Evolutionary conservation across 2,329 filamentous ascomycete genomes (phyloP).

Genomic region (Diplocarpon mali): DNA sequence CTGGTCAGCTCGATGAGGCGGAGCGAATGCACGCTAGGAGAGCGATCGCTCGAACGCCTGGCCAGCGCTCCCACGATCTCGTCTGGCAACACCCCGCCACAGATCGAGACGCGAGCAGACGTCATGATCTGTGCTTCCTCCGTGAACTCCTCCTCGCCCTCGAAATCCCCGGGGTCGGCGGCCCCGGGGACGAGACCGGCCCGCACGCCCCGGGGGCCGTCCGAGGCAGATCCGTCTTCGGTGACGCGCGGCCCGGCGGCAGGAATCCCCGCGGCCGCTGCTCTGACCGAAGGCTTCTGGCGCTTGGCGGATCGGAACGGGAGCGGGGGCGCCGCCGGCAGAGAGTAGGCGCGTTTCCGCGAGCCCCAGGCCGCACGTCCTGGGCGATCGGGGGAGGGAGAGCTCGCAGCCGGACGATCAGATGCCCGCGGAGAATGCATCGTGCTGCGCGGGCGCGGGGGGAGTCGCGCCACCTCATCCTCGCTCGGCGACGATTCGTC

Average conservation of each 20-base stretch:
- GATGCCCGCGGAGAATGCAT: constrained; percentile 20
- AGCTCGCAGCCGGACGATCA: constrained; percentile 20
- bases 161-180: constrained; percentile 13
- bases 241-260: neutral
- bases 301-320: constrained; percentile 16
- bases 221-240: constrained; percentile 1
- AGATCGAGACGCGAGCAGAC: constrained; percentile 26
- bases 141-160: constrained; percentile 20
- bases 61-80: constrained; percentile 16
- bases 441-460: constrained; percentile 32
- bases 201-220: constrained; percentile 5
- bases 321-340: constrained; percentile 18
- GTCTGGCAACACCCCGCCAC: constrained; percentile 20
- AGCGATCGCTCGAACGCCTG: constrained; percentile 19
- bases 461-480: constrained; percentile 27
- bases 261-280: constrained; percentile 2
- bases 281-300: constrained; percentile 6
- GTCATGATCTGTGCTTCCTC: constrained; percentile 29
- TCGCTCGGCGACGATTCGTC: constrained; percentile 34
- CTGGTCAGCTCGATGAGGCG: constrained; percentile 22
- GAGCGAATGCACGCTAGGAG: constrained; percentile 25
- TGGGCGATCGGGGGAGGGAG: constrained; percentile 16
- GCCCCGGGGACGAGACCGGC: constrained; percentile 12
- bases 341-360: constrained; percentile 24
- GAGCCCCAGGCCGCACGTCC: constrained; percentile 6